A percentile compares a stretch with the other conserved stretches of the same genome.
phyloP scores from a whole-genome alignment of 805 yeast genomes.

The Candida sakaeoensis region DNA sequence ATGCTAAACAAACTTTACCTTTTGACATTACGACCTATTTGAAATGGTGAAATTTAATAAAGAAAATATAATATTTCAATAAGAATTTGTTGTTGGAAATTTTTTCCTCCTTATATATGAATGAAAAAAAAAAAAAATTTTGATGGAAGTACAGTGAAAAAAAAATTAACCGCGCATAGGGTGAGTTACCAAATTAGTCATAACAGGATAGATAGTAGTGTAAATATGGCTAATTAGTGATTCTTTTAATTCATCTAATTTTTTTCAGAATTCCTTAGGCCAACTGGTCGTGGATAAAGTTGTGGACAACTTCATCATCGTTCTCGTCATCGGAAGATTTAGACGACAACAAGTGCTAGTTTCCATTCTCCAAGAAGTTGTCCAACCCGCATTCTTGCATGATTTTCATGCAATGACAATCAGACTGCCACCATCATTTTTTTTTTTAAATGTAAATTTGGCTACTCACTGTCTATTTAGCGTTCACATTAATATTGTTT shows the following conservation, averaged over 20 bases:
- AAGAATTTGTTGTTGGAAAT: conserved; percentile 4
- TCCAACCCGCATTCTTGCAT: conserved; percentile 63
- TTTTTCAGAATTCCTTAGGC: no score
- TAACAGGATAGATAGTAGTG: conserved; percentile 7
- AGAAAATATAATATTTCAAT: conserved; percentile 1
- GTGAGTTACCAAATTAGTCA: conserved; percentile 12
- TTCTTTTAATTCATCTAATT: no score
- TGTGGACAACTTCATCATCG: conserved; percentile 12
- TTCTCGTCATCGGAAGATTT: conserved; percentile 24
- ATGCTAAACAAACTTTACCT: conserved; percentile 98
- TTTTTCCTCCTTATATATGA: conserved; percentile 1
- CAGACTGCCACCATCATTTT: no score
- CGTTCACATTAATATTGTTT: no score
- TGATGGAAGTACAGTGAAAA: background rate
- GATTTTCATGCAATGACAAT: no score
- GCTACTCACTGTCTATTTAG: no score
- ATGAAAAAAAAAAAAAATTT: background rate
- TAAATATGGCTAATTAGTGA: background rate
- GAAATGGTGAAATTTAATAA: background rate
- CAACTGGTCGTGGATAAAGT: conserved; percentile 77
- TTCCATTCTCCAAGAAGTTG: conserved; percentile 39
- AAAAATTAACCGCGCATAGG: conserved; percentile 12
- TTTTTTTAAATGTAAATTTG: no score
- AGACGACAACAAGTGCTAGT: conserved; percentile 32
- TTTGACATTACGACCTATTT: conserved; percentile 64